Conservation (phyloP, 495 filamentous ascomycete genomes). For the Penicillium cataractarum region DNA sequence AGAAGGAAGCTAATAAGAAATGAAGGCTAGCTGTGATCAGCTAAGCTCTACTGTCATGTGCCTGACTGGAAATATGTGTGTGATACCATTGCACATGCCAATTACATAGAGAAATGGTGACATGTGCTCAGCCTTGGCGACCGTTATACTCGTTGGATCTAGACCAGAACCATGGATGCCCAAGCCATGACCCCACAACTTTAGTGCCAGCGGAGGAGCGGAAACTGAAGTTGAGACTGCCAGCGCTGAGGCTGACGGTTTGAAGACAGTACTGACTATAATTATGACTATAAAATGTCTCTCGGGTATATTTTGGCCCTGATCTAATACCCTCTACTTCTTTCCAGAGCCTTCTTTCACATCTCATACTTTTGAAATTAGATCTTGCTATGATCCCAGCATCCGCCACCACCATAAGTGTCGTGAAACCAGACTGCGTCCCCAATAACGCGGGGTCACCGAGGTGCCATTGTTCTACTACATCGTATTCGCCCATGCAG, state of each 20-base stretch:
- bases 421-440: background rate
- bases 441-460: background rate
- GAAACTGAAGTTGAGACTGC: background rate
- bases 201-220: background rate
- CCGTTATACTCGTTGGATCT: background rate
- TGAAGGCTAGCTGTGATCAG: background rate
- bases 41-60: background rate
- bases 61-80: background rate
- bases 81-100: background rate
- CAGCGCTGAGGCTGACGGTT: background rate
- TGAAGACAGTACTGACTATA: too few species aligned
- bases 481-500: constrained; percentile 8
- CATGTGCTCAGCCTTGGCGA: background rate
- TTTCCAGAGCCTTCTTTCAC: too few species aligned
- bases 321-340: too few species aligned
- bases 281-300: too few species aligned
- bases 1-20: background rate
- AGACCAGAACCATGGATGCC: background rate
- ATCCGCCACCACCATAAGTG: background rate
- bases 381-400: background rate
- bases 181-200: background rate
- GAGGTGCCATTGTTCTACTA: background rate
- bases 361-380: background rate
- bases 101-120: background rate
- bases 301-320: too few species aligned